A percentile compares a stretch with the other conserved stretches of the same genome.
phyloP scores from a whole-genome alignment of 2,329 filamentous ascomycete species.

The Dothistroma septosporum region DNA sequence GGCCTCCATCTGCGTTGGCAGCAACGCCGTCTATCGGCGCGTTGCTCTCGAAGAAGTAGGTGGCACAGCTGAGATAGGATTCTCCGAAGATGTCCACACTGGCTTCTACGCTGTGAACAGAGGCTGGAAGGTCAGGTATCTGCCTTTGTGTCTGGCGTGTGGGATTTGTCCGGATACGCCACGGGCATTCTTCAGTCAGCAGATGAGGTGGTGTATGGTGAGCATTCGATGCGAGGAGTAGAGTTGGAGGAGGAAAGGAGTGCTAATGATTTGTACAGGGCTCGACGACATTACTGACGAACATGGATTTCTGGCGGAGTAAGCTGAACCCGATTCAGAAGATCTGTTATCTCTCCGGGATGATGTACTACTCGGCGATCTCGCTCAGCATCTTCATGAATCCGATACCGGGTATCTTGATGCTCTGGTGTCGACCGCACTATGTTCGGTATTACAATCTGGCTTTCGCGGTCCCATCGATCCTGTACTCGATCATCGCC shows the following conservation, averaged over 20 bases:
- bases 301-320: conserved; percentile 41
- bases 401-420: conserved; percentile 40
- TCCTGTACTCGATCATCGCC: conserved; percentile 40
- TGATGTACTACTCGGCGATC: conserved; percentile 41
- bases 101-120: conserved; percentile 43
- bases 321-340: conserved; percentile 40
- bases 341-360: conserved; percentile 42
- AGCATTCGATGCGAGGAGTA: neutral
- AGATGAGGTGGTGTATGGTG: conserved; percentile 43
- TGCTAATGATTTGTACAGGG: conserved; percentile 18
- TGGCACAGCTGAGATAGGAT: conserved; percentile 43
- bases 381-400: conserved; percentile 42
- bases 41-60: conserved; percentile 41
- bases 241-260: neutral
- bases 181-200: conserved; percentile 43
- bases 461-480: conserved; percentile 42
- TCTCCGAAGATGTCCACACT: conserved; percentile 45
- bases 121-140: conserved; percentile 43
- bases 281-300: conserved; percentile 41
- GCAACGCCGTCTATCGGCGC: conserved; percentile 39
- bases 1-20: conserved; percentile 19
- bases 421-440: conserved; percentile 40
- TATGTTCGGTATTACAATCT: conserved; percentile 46
- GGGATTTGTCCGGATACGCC: conserved; percentile 45
- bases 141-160: conserved; percentile 41